phyloP scores from a whole-genome alignment of 164 flowering plant genomes.

The Umbilicus rupestris region DNA sequence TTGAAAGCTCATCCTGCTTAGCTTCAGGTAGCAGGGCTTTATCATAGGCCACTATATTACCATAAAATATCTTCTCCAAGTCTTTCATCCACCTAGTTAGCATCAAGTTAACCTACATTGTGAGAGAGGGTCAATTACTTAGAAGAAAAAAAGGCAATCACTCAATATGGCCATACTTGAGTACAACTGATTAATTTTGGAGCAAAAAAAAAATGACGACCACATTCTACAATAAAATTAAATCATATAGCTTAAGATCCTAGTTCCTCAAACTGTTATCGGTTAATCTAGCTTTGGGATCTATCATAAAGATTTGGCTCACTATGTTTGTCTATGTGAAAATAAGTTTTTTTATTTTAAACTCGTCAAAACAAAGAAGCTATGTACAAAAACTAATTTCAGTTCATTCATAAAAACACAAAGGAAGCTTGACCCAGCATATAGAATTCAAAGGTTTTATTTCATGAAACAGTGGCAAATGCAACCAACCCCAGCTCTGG shows the following conservation, averaged over 20 bases:
- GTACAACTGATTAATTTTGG: no score
- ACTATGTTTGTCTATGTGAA: not conserved
- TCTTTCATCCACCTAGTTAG: constrained; percentile 88
- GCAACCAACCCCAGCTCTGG: constrained; percentile 89
- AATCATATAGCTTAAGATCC: no score
- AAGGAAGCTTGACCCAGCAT: not conserved
- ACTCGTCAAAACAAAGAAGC: not conserved
- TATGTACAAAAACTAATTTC: not conserved
- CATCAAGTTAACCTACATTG: constrained; percentile 69
- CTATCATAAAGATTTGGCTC: constrained; percentile 34
- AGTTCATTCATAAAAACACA: not conserved
- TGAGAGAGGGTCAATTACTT: not conserved
- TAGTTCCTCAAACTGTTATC: no score
- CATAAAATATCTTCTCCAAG: constrained; percentile 91
- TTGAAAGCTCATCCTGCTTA: constrained; percentile 49
- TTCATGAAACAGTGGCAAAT: constrained; percentile 6
- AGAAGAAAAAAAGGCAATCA: not conserved
- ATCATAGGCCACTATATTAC: constrained; percentile 94
- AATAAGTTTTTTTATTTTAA: not conserved
- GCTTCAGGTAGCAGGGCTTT: constrained; percentile 82
- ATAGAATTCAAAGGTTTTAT: not conserved
- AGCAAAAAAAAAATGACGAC: no score
- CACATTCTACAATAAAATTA: no score
- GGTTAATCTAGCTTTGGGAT: no score
- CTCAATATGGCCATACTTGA: no score